These are phyloP conservation scores for Phlebiopsis gigantea DNA, from an alignment of 768 basidiomycete genomes.

Conservation along the genomic window DNA sequence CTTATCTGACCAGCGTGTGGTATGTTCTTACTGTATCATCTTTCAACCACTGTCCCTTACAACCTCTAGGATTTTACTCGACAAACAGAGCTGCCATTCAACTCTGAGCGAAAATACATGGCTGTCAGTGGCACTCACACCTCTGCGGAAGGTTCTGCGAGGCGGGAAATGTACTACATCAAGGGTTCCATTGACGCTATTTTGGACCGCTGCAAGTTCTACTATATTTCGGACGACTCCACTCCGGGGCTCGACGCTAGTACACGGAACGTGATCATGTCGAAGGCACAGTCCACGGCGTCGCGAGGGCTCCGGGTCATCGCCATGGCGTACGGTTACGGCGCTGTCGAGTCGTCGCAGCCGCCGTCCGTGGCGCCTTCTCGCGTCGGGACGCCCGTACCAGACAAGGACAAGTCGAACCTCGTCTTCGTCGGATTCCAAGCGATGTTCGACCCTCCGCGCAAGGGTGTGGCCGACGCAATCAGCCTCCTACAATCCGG, in stretches of 20 bases:
- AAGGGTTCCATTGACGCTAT: slow-evolving; percentile 91
- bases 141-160: slow-evolving; percentile 22
- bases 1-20: slow-evolving; percentile 64
- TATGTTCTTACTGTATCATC: slow-evolving; percentile 31
- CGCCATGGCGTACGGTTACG: slow-evolving; percentile 87
- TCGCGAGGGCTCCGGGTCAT: slow-evolving; percentile 79
- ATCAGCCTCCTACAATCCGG: slow-evolving; percentile 75
- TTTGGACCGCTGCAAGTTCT: slow-evolving; percentile 80
- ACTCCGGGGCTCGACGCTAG: slow-evolving; percentile 72
- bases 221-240: slow-evolving; percentile 86
- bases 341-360: slow-evolving; percentile 38
- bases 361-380: slow-evolving; percentile 17
- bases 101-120: slow-evolving; percentile 93
- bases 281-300: slow-evolving; percentile 68
- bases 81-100: slow-evolving; percentile 82
- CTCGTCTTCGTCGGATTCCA: slow-evolving; percentile 90
- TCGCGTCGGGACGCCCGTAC: slow-evolving; percentile 22
- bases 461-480: slow-evolving; percentile 85
- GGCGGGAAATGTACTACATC: slow-evolving; percentile 80
- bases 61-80: slow-evolving; percentile 62
- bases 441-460: slow-evolving; percentile 92
- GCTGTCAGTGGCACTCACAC: slow-evolving; percentile 73
- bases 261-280: slow-evolving; percentile 61
- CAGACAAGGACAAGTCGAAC: slow-evolving; percentile 35
- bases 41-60: neutral